Conservation (phyloP, 805 yeast species). For the Metschnikowia vanudenii region DNA sequence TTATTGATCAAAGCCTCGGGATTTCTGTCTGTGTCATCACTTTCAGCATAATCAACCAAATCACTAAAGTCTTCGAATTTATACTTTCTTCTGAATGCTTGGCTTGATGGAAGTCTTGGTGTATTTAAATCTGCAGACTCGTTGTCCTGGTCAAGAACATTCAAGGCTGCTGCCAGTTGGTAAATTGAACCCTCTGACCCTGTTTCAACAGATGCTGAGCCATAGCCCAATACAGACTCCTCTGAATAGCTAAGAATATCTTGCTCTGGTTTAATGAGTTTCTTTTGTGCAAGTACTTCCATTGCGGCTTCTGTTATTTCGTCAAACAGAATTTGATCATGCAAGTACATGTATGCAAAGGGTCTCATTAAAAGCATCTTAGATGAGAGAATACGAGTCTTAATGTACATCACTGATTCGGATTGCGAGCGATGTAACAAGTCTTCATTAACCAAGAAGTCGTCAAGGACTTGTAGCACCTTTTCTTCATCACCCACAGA, state of each 20-base stretch:
- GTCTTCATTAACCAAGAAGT: conserved; percentile 35
- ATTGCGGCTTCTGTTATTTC: conserved; percentile 30
- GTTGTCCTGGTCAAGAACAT: neutral
- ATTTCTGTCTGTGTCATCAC: conserved; percentile 11
- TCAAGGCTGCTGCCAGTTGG: conserved; percentile 10
- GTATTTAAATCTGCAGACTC: neutral
- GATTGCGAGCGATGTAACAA: conserved; percentile 33
- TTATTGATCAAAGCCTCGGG: conserved; percentile 23
- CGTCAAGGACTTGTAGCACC: conserved; percentile 29
- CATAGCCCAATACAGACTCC: neutral
- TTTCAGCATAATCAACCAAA: conserved; percentile 22
- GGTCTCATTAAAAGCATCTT: conserved; percentile 36
- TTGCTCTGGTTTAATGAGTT: neutral
- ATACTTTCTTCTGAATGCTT: conserved; percentile 13
- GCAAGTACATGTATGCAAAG: conserved; percentile 30
- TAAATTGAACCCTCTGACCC: conserved; percentile 6
- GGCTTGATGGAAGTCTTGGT: neutral
- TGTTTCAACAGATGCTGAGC: neutral
- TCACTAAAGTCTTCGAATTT: conserved; percentile 34
- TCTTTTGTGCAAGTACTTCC: conserved; percentile 2
- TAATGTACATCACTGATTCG: conserved; percentile 38
- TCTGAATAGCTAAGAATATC: neutral
- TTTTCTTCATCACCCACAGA: conserved; percentile 12
- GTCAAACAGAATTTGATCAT: conserved; percentile 27
- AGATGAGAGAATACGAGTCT: conserved; percentile 35